Evolutionary conservation across 805 yeast species (phyloP).

Genomic region (Candida odintsovae): DNA sequence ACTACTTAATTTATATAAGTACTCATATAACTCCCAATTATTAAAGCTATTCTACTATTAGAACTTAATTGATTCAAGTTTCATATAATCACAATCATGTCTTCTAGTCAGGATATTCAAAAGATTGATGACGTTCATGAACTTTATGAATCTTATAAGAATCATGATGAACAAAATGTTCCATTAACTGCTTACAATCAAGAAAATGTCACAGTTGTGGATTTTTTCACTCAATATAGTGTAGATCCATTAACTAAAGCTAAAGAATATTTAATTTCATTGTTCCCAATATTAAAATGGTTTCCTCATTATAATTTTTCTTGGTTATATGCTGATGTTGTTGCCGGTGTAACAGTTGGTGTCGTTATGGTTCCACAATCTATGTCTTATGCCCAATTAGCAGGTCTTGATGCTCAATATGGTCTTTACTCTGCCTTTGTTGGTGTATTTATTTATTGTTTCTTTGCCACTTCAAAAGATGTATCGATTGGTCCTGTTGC

Average conservation of each 20-base stretch:
- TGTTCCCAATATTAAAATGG: constrained; percentile 84
- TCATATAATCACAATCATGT: neutral
- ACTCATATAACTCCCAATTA: too few relatives aligned
- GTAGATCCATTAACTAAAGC: constrained; percentile 21
- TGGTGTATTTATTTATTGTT: constrained; percentile 82
- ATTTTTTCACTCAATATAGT: constrained; percentile 8
- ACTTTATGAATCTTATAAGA: constrained; percentile 2
- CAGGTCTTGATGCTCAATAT: constrained; percentile 73
- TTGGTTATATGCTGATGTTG: constrained; percentile 78
- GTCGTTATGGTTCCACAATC: constrained; percentile 91
- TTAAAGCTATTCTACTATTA: too few relatives aligned
- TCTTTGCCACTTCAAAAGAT: constrained; percentile 93
- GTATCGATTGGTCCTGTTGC: constrained; percentile 97
- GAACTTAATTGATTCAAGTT: too few relatives aligned
- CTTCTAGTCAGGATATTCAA: neutral
- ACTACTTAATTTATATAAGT: neutral
- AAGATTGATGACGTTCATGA: constrained; percentile 4
- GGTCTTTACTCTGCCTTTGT: constrained; percentile 90
- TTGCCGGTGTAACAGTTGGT: constrained; percentile 93
- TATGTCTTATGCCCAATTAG: constrained; percentile 90
- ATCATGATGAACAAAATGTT: constrained; percentile 1
- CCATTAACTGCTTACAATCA: constrained; percentile 4
- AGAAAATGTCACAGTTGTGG: constrained; percentile 3
- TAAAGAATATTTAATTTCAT: constrained; percentile 47
- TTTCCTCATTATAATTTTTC: constrained; percentile 71